phyloP scores from a whole-genome alignment of 2,329 filamentous ascomycete species.

The Acarospora socialis region DNA sequence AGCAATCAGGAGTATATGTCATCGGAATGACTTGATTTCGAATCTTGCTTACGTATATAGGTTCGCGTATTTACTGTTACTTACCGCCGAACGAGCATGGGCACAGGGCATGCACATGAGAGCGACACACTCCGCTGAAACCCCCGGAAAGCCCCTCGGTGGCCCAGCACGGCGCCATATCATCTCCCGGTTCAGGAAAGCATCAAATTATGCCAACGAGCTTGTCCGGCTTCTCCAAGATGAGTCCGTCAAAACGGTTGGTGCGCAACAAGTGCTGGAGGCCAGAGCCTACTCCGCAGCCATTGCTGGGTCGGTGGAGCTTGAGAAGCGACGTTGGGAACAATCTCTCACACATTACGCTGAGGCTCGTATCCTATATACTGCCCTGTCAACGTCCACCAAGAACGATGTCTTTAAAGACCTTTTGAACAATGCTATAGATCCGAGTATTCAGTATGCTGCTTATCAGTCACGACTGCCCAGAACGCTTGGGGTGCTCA shows the following conservation, averaged over 20 bases:
- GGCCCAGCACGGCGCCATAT: conserved; percentile 77
- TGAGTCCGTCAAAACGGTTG: conserved; percentile 42
- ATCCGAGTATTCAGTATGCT: conserved; percentile 86
- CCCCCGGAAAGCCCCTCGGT: conserved; percentile 55
- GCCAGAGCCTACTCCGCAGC: conserved; percentile 70
- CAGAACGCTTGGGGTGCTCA: conserved; percentile 65
- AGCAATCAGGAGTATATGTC: conserved; percentile 61
- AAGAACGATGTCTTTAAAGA: conserved; percentile 72
- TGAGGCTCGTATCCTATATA: conserved; percentile 68
- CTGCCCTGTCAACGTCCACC: conserved; percentile 47
- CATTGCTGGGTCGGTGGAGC: conserved; percentile 60
- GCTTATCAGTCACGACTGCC: conserved; percentile 85
- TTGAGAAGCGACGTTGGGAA: conserved; percentile 83
- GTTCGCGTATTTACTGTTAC: conserved; percentile 62
- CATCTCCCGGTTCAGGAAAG: conserved; percentile 73
- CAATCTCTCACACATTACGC: conserved; percentile 62
- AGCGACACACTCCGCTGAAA: conserved; percentile 61
- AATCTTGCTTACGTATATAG: conserved; percentile 29
- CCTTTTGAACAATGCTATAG: conserved; percentile 68
- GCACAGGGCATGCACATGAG: conserved; percentile 95
- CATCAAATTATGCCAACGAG: conserved; percentile 51
- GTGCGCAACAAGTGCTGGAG: conserved; percentile 68
- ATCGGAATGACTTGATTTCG: conserved; percentile 6
- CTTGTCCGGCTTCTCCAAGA: conserved; percentile 55
- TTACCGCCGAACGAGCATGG: conserved; percentile 83